These are phyloP conservation scores for Sporothrix brunneoviolacea DNA, from an alignment of 2,329 filamentous ascomycete species.

Conservation along the genomic window DNA sequence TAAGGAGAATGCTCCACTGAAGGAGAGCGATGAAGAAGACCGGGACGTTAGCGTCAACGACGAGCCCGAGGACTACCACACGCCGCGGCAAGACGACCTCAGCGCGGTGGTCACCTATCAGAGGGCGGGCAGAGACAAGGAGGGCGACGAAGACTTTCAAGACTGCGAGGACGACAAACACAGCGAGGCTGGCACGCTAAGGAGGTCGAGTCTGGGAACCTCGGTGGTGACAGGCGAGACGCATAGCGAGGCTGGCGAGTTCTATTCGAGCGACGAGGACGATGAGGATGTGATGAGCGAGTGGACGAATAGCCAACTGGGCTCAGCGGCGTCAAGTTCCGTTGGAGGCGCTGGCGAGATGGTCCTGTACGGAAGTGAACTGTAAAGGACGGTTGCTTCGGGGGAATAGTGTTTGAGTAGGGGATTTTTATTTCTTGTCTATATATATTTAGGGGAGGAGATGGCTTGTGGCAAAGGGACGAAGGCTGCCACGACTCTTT, in stretches of 20 bases:
- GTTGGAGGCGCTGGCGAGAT: slow-evolving; percentile 19
- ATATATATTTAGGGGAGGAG: not conserved
- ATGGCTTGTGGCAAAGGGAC: not conserved
- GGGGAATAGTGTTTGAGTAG: not conserved
- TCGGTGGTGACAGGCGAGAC: slow-evolving; percentile 35
- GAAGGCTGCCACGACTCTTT: not conserved
- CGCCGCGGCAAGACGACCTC: slow-evolving; percentile 15
- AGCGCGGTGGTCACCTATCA: slow-evolving; percentile 13
- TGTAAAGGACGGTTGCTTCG: not conserved
- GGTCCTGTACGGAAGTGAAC: slow-evolving; percentile 17
- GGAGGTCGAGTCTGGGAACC: slow-evolving; percentile 42
- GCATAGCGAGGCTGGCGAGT: slow-evolving; percentile 19
- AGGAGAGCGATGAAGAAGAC: slow-evolving; percentile 57
- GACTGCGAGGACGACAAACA: slow-evolving; percentile 26
- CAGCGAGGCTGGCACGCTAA: slow-evolving; percentile 47
- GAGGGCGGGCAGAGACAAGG: not conserved
- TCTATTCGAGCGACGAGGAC: slow-evolving; percentile 32
- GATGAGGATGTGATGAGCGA: slow-evolving; percentile 34
- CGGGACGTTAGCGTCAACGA: not conserved
- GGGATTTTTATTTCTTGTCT: not conserved
- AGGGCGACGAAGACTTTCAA: slow-evolving; percentile 7
- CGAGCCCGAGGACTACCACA: slow-evolving; percentile 9
- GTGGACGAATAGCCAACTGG: slow-evolving; percentile 40
- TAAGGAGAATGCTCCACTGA: slow-evolving; percentile 34
- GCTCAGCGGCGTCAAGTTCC: slow-evolving; percentile 20